Base-by-base conservation (phyloP, 2,329 filamentous ascomycete species). In the Geosmithia putterillii region DNA sequence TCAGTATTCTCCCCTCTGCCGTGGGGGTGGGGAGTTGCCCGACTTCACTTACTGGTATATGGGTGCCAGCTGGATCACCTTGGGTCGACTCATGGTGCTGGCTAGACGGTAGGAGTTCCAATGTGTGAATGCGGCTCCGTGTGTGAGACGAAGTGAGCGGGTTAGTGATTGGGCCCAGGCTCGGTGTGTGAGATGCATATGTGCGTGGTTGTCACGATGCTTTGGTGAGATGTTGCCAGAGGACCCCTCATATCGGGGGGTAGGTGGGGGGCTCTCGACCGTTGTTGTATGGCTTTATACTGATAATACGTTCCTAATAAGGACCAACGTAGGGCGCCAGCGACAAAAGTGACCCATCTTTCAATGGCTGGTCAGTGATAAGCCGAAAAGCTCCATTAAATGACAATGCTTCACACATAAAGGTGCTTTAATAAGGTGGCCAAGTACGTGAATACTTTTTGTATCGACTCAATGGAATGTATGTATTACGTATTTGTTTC, bases 61-160 rank as follows among this genome's bases (percentile, higher is more conserved):
- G 32, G 54, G 51, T 40, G 63, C 65, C 17, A 68, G 53, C 22
- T 62, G 54, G 18, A 68, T 53, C n/a, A 68, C 57, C 50, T 62
- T 66, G 17, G 54, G 52, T 39, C 21, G 22, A 32, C 10, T 12
- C 28, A 32, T 32, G 10, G 28, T 32, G 28, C 15, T 32, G 28
- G 17, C n/a, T 7, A 20, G 22, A 21, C 10, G 22, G 14, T n/a
- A 18, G 37, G 1, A 38, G 12, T 25, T 19, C 14, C n/a, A 7
- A 18, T 15, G 35, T 37, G 37, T 19, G 6, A 19, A 19, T 38
- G 21, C 14, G 14, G 37, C 21, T 15, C 18, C 18, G 18, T 38
- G 14, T 18, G 17, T 22, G 38, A 23, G 19, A n/a, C n/a, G n/a
- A n/a, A n/a, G n/a, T n/a, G n/a, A n/a, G n/a, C n/a, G n/a, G n/a